Evolutionary conservation across 2,329 filamentous ascomycete genomes (phyloP).

Genomic region (Phyllosticta ampelicida): DNA sequence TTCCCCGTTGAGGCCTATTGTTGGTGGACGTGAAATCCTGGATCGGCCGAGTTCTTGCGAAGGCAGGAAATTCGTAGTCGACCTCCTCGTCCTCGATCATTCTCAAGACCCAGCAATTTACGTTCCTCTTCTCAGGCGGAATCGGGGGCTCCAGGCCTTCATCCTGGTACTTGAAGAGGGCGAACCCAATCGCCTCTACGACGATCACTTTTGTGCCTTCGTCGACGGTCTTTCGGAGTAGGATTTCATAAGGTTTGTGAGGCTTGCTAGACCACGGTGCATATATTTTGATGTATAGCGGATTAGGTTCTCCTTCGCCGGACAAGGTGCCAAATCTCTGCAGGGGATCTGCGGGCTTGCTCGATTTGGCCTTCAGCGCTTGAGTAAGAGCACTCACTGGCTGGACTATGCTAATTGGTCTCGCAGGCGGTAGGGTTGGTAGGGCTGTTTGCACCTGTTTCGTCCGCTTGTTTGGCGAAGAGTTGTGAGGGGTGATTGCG

Average conservation of each 20-base stretch:
- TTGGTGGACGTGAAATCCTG: slow-evolving; percentile 70
- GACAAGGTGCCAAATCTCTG: slow-evolving; percentile 67
- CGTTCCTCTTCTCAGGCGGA: slow-evolving; percentile 55
- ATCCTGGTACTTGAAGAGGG: slow-evolving; percentile 66
- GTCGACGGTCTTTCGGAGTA: slow-evolving; percentile 59
- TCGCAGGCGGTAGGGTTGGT: slow-evolving; percentile 58
- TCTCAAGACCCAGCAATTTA: slow-evolving; percentile 72
- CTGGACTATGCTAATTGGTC: slow-evolving; percentile 59
- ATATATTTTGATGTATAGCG: slow-evolving; percentile 67
- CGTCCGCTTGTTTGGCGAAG: slow-evolving; percentile 52
- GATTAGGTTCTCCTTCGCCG: slow-evolving; percentile 67
- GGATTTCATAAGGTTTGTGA: slow-evolving; percentile 57
- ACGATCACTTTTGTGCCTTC: slow-evolving; percentile 62
- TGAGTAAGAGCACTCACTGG: slow-evolving; percentile 62
- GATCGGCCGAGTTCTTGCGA: slow-evolving; percentile 64
- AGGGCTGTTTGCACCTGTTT: slow-evolving; percentile 44
- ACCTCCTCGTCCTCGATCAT: slow-evolving; percentile 81
- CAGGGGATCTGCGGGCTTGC: slow-evolving; percentile 59
- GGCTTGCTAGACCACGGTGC: slow-evolving; percentile 58
- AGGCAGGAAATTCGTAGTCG: slow-evolving; percentile 72
- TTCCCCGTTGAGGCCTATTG: slow-evolving; percentile 52
- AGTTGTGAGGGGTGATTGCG: slow-evolving; percentile 30
- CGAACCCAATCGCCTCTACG: slow-evolving; percentile 70
- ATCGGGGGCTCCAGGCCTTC: slow-evolving; percentile 62
- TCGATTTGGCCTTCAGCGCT: slow-evolving; percentile 60